Base-by-base conservation (phyloP, 805 yeast genomes). In the Komagataella pseudopastoris region DNA sequence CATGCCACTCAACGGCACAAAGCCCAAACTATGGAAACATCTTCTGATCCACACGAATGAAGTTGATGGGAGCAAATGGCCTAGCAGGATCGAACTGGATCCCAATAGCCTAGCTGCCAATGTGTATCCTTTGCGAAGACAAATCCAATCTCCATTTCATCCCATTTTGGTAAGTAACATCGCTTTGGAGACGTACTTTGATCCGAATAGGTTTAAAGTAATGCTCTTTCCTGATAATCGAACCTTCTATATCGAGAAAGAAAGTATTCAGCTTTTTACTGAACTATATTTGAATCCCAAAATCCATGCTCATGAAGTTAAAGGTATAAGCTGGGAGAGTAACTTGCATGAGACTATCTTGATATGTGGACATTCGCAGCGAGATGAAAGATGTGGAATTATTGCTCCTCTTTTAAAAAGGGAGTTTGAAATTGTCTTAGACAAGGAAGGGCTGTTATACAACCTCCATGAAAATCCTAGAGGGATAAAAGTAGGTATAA, bases 371-470 rank as follows among this genome's bases (percentile, higher is more conserved):
- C 93, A 85, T 59, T 58, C 71, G 0, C 63, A 74, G 47, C 61
- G 91, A 55, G 93, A 85, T 59, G 63, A 69, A 0, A 60, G 93
- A 49, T 85, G 93, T 65, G 91, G 90, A 0, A 57, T 64, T 18
- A 56, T 80, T n/a, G 90, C 85, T 0, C 88, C 88, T 0, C 49
- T 80, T 14, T 59, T 84, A 0, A 59, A 62, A 44, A 57, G 66
- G 8, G 88, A 85, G 59, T 78, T 84, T 50, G 62, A 60, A 23
- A 54, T 51, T 30, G 78, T 75, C 1, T 56, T 81, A 14, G 52
- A 58, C 10, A 46, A 55, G 1, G 67, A 72, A 47, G 63, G 63
- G 0, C 46, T 77, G 46, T 53, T 66, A 17, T 60, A 58, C 51
- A 55, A 61, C 48, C 17, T 49, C 6, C 55, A 48, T 1, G 46